Base-by-base conservation (phyloP, 2,329 filamentous ascomycete genomes). In the Fusarium torreyae region DNA sequence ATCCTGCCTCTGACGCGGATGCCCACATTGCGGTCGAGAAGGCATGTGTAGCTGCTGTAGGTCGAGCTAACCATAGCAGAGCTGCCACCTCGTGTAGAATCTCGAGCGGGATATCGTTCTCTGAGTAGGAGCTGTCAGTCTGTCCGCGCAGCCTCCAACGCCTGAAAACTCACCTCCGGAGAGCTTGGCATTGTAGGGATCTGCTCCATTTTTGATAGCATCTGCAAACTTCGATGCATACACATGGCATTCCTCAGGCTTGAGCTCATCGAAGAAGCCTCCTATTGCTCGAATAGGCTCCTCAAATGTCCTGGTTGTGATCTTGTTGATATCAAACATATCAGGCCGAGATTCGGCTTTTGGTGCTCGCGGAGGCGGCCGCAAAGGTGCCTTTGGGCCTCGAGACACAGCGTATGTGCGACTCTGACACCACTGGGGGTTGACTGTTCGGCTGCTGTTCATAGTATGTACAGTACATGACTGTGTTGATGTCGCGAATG, bases 1-100 rank as follows among this genome's bases (percentile, higher is more conserved):
- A 69, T 31, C 78, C 76, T 51, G 73, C 69, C 15, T 72, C 74
- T 1, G 79, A 76, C 11, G 80, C 79, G 7, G 74, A 71, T 36
- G 73, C 59, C 73, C 80, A 78, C 55, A 81, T 62, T 18, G 63
- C 63, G 1, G 65, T 49, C 31, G 70, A 57, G 20, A 79, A 73
- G 7, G 49, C 54, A 9, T 59, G 57, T 10, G 63, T 49, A 36
- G 46, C 48, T 5, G 38, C 14, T 15, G 69, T 50, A 4, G 34
- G 43, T 14, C 20, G 10, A 5, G 71, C 57, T 11, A 72, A 40
- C 17, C 66, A 63, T 53, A 78, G 57, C 24, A 80, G 69, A 51
- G 75, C 79, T 10, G 68, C 77, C 7, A 77, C 58, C 24, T 75
- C 70, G 28, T 80, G 76, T 10, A 78, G 38, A 1, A 62, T 50